These are phyloP conservation scores for Pseudogymnoascus sp. DNA, from an alignment of 2,329 filamentous ascomycete species.

Conservation along the genomic window DNA sequence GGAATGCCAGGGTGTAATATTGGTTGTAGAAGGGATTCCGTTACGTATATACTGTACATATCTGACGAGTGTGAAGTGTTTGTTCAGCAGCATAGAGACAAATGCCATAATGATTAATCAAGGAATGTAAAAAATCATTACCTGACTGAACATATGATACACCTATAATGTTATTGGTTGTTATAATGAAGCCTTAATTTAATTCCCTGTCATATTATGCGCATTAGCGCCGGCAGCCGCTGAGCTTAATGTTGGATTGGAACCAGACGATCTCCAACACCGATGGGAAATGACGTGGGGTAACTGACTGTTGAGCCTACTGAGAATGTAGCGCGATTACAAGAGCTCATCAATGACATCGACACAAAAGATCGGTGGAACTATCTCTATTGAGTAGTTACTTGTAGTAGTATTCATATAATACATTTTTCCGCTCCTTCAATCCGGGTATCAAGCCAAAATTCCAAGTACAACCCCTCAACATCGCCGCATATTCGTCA, in stretches of 20 bases:
- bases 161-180: background rate
- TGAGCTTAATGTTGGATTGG: background rate
- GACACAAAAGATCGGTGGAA: background rate
- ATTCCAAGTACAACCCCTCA: conserved; percentile 8
- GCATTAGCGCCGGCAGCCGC: background rate
- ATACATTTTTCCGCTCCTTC: conserved; percentile 5
- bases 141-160: background rate
- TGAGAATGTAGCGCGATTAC: background rate
- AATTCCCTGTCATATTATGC: background rate
- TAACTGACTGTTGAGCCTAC: background rate
- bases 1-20: background rate
- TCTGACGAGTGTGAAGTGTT: background rate
- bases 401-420: background rate
- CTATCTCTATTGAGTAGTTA: background rate
- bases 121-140: background rate
- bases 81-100: background rate
- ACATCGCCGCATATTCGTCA: background rate
- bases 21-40: background rate
- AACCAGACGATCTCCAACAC: background rate
- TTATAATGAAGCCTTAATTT: background rate
- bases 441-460: conserved; percentile 6
- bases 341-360: background rate
- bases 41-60: conserved; percentile 2
- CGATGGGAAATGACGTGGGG: background rate
- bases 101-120: background rate